These are phyloP conservation scores for Sisymbrium altissimum DNA, from an alignment of 345 rosid species.

Conservation along the genomic window DNA sequence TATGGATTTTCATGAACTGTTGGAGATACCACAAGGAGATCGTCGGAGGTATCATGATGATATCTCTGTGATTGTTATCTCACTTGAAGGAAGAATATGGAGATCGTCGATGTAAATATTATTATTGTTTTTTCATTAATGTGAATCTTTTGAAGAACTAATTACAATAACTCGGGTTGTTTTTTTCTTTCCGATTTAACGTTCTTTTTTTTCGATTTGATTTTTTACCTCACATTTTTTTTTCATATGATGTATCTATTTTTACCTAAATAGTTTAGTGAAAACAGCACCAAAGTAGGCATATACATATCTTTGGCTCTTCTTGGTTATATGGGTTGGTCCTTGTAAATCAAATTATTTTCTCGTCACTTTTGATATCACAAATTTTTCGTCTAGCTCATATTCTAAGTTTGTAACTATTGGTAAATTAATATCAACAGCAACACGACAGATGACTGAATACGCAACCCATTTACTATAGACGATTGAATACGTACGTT, in stretches of 20 bases:
- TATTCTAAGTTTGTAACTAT: not conserved
- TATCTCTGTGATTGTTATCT: slow-evolving; percentile 79
- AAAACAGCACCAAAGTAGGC: slow-evolving; percentile 10
- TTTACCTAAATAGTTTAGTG: slow-evolving; percentile 12
- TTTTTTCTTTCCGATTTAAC: not conserved
- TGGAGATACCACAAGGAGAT: slow-evolving; percentile 90
- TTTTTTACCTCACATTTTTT: not conserved
- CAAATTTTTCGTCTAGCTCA: not conserved
- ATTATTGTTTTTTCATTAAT: not conserved
- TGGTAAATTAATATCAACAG: not conserved
- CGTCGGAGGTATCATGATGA: slow-evolving; percentile 91
- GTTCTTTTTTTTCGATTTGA: not conserved
- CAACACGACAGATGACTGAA: not conserved
- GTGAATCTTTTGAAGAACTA: slow-evolving; percentile 22
- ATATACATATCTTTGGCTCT: not conserved
- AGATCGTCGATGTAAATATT: slow-evolving; percentile 61
- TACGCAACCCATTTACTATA: not conserved
- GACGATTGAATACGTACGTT: not conserved
- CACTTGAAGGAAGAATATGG: slow-evolving; percentile 94
- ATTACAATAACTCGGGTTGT: slow-evolving; percentile 15
- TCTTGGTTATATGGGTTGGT: not conserved
- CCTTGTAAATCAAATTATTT: not conserved
- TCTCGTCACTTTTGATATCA: not conserved
- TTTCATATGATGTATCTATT: slow-evolving; percentile 23
- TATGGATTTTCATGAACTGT: slow-evolving; percentile 79